Base-by-base conservation (phyloP, 2,329 filamentous ascomycete species). In the Trichoderma koningiopsis region DNA sequence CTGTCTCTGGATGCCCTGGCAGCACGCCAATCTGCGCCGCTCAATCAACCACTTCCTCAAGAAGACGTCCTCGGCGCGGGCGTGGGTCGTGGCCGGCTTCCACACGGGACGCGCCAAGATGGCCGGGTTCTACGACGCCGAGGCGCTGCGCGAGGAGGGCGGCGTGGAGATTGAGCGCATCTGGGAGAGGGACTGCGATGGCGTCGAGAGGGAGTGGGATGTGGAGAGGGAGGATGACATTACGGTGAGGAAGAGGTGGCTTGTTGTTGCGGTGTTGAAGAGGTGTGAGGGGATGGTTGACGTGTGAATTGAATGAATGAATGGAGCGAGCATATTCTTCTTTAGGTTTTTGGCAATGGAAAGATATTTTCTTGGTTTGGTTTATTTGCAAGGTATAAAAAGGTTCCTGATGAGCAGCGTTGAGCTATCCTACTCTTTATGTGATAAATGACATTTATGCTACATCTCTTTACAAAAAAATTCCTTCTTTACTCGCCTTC, bases 1-100 rank as follows among this genome's bases (percentile, higher is more conserved):
- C 79, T 92, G 91, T 75, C 84, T 92, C 68, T 93, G 91, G 91
- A 92, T 93, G 89, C 86, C 88, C 1, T 86, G 85, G 81, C 86
- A 93, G 81, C 91, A 93, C 78, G 83, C 79, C n/a, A 91, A 89
- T 77, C 83, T 93, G 31, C 84, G 85, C 58, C 78, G 76, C 53
- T 91, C 89, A 29, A 87, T 92, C 75, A 78, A 83, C 5, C 87
- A 88, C 78, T 91, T 92, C 75, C 81, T 93, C 22, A 79, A 77
- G 13, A 37, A 33, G 10, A 78, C 75, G 3, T 73, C 79, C 1
- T 77, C 74, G 19, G 86, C 88, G 2, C 82, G 86, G 40, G 85
- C 88, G 62, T 88, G 89, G 80, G 86, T 90, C n/a, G 83, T 92
- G 7, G 90, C 87, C 0, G 91, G 89, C 0, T 92, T 93, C 73